A percentile compares a stretch with the other conserved stretches of the same genome.
These are phyloP conservation scores for Oxytropis ochrocephala DNA, from an alignment of 306 rosid genomes.

Conservation along the genomic window DNA sequence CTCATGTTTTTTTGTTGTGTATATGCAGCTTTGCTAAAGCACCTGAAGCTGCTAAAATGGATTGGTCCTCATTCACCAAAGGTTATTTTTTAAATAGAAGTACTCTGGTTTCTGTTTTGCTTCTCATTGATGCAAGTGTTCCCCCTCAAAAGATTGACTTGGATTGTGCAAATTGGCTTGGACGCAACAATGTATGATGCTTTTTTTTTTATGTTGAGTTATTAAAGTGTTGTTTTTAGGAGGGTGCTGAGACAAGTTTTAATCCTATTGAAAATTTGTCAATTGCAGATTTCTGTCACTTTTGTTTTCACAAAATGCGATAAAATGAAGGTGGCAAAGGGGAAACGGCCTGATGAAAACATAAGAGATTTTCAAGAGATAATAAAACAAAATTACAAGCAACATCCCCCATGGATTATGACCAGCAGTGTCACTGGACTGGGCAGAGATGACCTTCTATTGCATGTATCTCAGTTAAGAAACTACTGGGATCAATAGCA, in stretches of 20 bases:
- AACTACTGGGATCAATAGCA: conserved; percentile 86
- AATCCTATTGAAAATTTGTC: not conserved
- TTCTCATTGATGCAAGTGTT: conserved; percentile 85
- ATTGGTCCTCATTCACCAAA: conserved; percentile 89
- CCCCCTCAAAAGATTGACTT: conserved; percentile 89
- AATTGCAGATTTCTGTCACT: conserved; percentile 72
- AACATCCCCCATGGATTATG: conserved; percentile 91
- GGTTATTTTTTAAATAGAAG: conserved; percentile 81
- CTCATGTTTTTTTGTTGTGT: not conserved
- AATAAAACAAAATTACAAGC: conserved; percentile 55
- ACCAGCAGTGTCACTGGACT: conserved; percentile 83
- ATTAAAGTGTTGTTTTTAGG: not conserved
- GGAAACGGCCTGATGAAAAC: conserved; percentile 74
- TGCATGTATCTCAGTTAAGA: conserved; percentile 78
- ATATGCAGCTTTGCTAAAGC: conserved; percentile 73
- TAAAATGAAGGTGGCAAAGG: conserved; percentile 67
- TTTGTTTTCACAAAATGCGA: conserved; percentile 92
- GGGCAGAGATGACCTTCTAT: conserved; percentile 85
- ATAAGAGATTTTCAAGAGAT: conserved; percentile 71
- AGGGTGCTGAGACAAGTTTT: not conserved
- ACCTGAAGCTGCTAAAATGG: conserved; percentile 68
- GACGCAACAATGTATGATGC: conserved; percentile 65
- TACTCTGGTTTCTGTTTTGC: conserved; percentile 70
- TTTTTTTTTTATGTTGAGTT: conserved; percentile 4
- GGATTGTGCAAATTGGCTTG: conserved; percentile 94